Evolutionary conservation across 1,284 basidiomycete genomes (phyloP).

Genomic region (Farysia itapuensis): DNA sequence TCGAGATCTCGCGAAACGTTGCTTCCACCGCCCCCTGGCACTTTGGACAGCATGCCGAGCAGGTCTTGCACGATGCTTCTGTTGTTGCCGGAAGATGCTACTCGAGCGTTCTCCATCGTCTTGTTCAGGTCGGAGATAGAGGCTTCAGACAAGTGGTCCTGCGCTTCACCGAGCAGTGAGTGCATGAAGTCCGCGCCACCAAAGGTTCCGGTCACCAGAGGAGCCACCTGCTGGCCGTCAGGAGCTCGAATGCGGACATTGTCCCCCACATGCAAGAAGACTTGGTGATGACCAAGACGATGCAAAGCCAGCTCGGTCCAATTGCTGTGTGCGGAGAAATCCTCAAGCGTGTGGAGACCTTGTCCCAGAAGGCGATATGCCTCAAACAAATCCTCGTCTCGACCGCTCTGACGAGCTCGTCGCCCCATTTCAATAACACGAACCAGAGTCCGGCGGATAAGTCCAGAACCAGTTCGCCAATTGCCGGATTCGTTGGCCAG

Average conservation of each 20-base stretch:
- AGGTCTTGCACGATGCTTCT: conserved; percentile 48
- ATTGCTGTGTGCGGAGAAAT: conserved; percentile 78
- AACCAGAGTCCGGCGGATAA: conserved; percentile 77
- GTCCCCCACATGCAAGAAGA: conserved; percentile 88
- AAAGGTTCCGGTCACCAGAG: conserved; percentile 85
- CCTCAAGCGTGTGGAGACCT: conserved; percentile 75
- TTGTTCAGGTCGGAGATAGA: conserved; percentile 85
- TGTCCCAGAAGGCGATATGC: conserved; percentile 53
- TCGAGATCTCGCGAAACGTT: conserved; percentile 46
- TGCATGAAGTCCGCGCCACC: conserved; percentile 76
- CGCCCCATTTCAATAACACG: conserved; percentile 68
- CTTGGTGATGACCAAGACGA: conserved; percentile 72
- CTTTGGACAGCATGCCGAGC: conserved; percentile 64
- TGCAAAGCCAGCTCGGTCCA: conserved; percentile 66
- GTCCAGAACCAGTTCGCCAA: conserved; percentile 86
- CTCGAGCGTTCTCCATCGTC: conserved; percentile 67
- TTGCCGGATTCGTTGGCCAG: conserved; percentile 74
- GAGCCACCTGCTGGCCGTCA: conserved; percentile 74
- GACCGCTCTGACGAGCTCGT: conserved; percentile 65
- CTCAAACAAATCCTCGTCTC: conserved; percentile 73
- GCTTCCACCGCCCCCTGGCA: conserved; percentile 53
- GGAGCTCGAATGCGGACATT: conserved; percentile 74
- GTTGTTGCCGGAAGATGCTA: conserved; percentile 50
- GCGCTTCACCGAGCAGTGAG: conserved; percentile 64
- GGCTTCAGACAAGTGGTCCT: conserved; percentile 68